Base-by-base conservation (phyloP, 2,329 filamentous ascomycete genomes). In the Cercospora sojina region DNA sequence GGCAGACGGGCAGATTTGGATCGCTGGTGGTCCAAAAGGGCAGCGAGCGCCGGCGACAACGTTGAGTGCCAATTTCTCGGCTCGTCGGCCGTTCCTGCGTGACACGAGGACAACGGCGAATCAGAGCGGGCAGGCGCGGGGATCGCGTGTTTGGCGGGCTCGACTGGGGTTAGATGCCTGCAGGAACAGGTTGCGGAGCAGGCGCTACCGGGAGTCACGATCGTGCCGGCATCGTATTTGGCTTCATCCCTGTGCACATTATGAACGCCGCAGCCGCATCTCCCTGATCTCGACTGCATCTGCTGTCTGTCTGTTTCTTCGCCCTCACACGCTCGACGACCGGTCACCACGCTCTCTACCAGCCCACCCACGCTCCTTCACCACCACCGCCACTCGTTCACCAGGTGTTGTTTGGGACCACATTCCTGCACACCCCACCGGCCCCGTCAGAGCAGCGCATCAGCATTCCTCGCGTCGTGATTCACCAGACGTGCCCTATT, bases 401-500 rank as follows among this genome's bases (percentile, higher is more conserved):
- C 43, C 43, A 38, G 35, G 57, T 58, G 29, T 58, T 35, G 29
- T 51, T 51, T 25, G 47, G 51, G 29, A 20, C 56, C 49, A 60
- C 67, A 69, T 69, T 69, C 67, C 67, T 67, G 60, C 31, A 25
- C 23, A 32, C 59, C 13, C 16, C 13, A 25, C 49, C 60, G 41
- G 43, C 38, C 27, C 43, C 23, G 13, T 55, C 51, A 23, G 47
- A 20, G 47, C 18, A 29, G 23, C 31, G 57, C 51, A 55, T 23
- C 62, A 47, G 67, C 67, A 69, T 67, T 68, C 66, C 66, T 58
- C 47, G 31, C 66, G 32, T 32, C 63, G 31, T 43, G 32, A 27
- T 53, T 25, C 63, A 64, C 47, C 63, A 59, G 59, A 65, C 59
- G 59, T 68, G 57, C 18, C 56, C 58, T 62, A 55, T 41, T 62